These are phyloP conservation scores for Chaetothyriales sp. DNA, from an alignment of 2,329 filamentous ascomycete genomes.

Conservation along the genomic window DNA sequence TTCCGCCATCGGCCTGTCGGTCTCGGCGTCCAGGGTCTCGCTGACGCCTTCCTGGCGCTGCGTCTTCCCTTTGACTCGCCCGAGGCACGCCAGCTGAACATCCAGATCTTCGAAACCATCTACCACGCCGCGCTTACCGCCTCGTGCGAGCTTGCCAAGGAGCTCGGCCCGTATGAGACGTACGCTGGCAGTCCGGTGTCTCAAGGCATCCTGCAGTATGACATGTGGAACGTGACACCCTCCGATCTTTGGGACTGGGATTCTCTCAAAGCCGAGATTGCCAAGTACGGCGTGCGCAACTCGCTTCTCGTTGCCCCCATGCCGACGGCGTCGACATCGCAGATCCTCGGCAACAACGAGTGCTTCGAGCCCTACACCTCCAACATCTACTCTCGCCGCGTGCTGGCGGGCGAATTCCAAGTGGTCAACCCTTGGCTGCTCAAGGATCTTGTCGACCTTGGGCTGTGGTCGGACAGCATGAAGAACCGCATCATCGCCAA, in stretches of 20 bases:
- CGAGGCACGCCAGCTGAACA: conserved; percentile 86
- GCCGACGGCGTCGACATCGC: conserved; percentile 93
- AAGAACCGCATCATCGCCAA: conserved; percentile 99
- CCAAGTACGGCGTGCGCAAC: conserved; percentile 88
- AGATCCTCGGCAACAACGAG: conserved; percentile 98
- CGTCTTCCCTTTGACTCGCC: conserved; percentile 94
- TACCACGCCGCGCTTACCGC: conserved; percentile 90
- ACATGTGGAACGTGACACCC: conserved; percentile 95
- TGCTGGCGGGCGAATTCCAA: conserved; percentile 96
- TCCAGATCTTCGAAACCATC: conserved; percentile 98
- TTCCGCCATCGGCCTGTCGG: conserved; percentile 93
- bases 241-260: conserved; percentile 96
- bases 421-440: conserved; percentile 98
- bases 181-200: conserved; percentile 91
- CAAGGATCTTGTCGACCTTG: conserved; percentile 95
- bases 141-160: conserved; percentile 72
- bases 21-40: conserved; percentile 92
- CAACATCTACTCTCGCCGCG: conserved; percentile 98
- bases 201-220: conserved; percentile 90
- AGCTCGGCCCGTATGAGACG: conserved; percentile 71
- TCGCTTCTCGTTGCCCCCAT: conserved; percentile 89
- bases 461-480: conserved; percentile 98
- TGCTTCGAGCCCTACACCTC: conserved; percentile 99
- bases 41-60: conserved; percentile 92
- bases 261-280: conserved; percentile 74